Evolutionary conservation across 2,329 filamentous ascomycete species (phyloP), one percentile per base, ranked within the genome.

Genomic region (Gaeumannomyces tritici): DNA sequence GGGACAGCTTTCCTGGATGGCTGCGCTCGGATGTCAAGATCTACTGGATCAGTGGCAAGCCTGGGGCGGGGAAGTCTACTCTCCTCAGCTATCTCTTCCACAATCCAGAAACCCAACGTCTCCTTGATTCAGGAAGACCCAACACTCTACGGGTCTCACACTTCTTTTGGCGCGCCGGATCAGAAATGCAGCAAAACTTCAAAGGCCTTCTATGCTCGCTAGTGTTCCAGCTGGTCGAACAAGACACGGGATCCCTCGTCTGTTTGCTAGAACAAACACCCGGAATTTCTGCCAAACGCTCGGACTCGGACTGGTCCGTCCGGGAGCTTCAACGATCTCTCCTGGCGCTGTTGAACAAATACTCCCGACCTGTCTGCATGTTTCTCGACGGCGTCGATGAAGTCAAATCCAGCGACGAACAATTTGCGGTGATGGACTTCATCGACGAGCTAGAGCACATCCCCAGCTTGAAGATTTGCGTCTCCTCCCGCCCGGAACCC

Each of bases 31-130:
- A 56, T 1, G 55, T 26, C 2, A 21, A 11, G 21, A 21, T 61
- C 0, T 74, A 71, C 62, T 75, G 70, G 67, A 68, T 74, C 54
- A 67, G 64, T 15, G 73, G 72, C 0, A 74, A 74, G 59, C 66
- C 70, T 0, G 73, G 70, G 0, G 69, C 71, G 0, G 73, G 73
- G 1, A 75, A 75, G 56, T 70, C 66, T 13, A 73, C 70, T 0
- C 59, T 75, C 29, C 67, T 73, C 62, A 73, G 70, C 51, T 73
- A 68, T 58, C 54, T 74, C 11, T 21, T 33, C 29, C 29, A 24
- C 4, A 11, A 29, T 8, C 27, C 26, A 33, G 27, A 33, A 6
- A 57, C 56, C 9, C 26, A 29, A 28, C 24, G 29, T 15, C 18
- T 27, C 13, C 56, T 57, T 6, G 26, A 29, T 33, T 8, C 33